A percentile compares a stretch with the other conserved stretches of the same genome.
phyloP scores from a whole-genome alignment of 2,329 filamentous ascomycete species.

The Immersiporthe knoxdaviesiana region DNA sequence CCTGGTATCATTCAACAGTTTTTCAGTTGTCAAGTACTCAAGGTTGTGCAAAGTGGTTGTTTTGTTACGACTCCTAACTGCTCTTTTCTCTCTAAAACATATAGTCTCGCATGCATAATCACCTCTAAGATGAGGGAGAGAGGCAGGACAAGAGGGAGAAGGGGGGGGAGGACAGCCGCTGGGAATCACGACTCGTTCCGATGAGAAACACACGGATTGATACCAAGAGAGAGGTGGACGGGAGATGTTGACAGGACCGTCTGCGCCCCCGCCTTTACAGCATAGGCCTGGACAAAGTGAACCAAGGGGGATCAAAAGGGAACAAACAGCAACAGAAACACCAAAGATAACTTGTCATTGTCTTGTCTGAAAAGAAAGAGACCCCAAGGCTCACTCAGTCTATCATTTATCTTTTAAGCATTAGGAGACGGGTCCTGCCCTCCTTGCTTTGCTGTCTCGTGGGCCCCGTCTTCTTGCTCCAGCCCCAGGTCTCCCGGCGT shows the following conservation, averaged over 20 bases:
- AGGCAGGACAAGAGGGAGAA: not conserved
- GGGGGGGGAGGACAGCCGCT: not conserved
- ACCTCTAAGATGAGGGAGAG: not conserved
- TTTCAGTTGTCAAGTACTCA: not conserved
- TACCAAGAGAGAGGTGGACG: not conserved
- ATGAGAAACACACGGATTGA: not conserved
- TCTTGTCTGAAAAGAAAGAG: too few relatives aligned
- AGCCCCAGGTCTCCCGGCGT: constrained; percentile 71
- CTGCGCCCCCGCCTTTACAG: not conserved
- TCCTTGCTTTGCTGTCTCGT: not conserved
- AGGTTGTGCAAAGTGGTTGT: not conserved
- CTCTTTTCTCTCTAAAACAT: not conserved
- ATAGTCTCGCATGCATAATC: not conserved
- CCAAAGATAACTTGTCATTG: not conserved
- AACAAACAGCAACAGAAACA: not conserved
- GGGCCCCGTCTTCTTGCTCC: not conserved
- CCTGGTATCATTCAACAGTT: not conserved
- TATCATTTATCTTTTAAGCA: not conserved
- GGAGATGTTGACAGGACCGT: not conserved
- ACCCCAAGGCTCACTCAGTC: not conserved
- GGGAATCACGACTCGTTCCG: not conserved
- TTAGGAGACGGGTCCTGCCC: too few relatives aligned
- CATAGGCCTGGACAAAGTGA: not conserved
- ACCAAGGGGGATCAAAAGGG: not conserved
- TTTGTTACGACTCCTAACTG: not conserved